phyloP scores from a whole-genome alignment of 441 rosid species.

The Manihot esculenta region DNA sequence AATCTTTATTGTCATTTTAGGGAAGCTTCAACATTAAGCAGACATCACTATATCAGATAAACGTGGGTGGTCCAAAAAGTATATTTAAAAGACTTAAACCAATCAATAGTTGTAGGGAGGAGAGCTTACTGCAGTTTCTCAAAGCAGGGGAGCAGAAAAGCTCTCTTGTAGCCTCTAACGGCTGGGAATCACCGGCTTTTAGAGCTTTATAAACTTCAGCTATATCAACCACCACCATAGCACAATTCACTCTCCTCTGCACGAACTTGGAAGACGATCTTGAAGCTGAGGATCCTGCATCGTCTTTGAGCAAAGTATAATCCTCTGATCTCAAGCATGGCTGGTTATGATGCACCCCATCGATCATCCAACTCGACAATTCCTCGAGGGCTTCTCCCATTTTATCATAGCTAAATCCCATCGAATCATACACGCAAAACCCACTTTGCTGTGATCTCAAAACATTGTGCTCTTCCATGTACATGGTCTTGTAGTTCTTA shows the following conservation, averaged over 20 bases:
- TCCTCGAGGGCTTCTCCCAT: constrained; percentile 41
- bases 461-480: constrained; percentile 59
- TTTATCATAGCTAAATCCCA: constrained; percentile 37
- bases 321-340: constrained; percentile 44
- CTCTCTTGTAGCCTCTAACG: constrained; percentile 43
- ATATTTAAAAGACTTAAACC: constrained; percentile 1
- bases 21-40: neutral
- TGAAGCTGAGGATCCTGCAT: constrained; percentile 17
- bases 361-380: constrained; percentile 47
- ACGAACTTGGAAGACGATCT: constrained; percentile 40
- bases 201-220: constrained; percentile 44
- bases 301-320: constrained; percentile 13
- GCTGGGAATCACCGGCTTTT: constrained; percentile 42
- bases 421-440: constrained; percentile 53
- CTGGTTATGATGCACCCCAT: constrained; percentile 61
- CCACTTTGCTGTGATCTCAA: constrained; percentile 49
- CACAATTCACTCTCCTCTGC: constrained; percentile 47
- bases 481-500: constrained; percentile 35
- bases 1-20: neutral
- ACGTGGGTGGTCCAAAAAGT: constrained; percentile 6
- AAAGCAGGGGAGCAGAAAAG: constrained; percentile 45
- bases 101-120: neutral
- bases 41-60: neutral
- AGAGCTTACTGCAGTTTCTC: constrained; percentile 50
- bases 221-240: constrained; percentile 46